Evolutionary conservation across 345 rosid species (phyloP), one percentile per base, ranked within the genome.

Genomic region (Dipteronia dyeriana): DNA sequence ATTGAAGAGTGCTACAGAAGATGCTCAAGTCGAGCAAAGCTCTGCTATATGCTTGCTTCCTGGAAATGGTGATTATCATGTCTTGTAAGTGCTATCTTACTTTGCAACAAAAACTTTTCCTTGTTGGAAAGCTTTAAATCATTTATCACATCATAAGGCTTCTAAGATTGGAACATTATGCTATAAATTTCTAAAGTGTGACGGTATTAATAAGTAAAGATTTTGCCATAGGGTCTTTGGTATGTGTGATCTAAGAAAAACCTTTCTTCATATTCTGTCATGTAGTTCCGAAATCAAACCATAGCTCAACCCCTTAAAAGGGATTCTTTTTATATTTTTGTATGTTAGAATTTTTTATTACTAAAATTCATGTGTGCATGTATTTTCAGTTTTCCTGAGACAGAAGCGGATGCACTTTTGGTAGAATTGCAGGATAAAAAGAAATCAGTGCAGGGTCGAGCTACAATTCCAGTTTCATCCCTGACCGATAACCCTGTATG

Each of bases 31-130:
- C 56, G 92, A 90, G 80, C 85, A 85, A 70, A 85, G 81, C 73
- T 87, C 91, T 31, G 79, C 90, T 25, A 81, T 90, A 81, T 92
- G 91, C 80, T 90, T 96, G 84, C 94, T 80, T 71, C 85, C 98
- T n/a, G 97, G 94, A 82, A 84, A 87, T 82, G 97, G 98, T 49
- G 97, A 93, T 60, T 90, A 88, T 84, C 97, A 96, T 84, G 90
- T 90, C 75, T 95, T 93, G 98, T 95, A 86, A 91, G 97, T 69
- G 62, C 74, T 76, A 70, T 59, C 59, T 73, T 71, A 25, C 20
- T 41, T 66, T 69, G 57, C 68, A 54, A 68, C 41, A 76, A 75
- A 45, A 66, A 73, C 41, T 26, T 23, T n/a, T 20, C 54, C 70
- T n/a, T 70, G 29, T 4, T n/a, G 22, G 62, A 20, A 5, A 62